phyloP scores from a whole-genome alignment of 352 stramenopile genomes.

The Phytophthora tubulina region DNA sequence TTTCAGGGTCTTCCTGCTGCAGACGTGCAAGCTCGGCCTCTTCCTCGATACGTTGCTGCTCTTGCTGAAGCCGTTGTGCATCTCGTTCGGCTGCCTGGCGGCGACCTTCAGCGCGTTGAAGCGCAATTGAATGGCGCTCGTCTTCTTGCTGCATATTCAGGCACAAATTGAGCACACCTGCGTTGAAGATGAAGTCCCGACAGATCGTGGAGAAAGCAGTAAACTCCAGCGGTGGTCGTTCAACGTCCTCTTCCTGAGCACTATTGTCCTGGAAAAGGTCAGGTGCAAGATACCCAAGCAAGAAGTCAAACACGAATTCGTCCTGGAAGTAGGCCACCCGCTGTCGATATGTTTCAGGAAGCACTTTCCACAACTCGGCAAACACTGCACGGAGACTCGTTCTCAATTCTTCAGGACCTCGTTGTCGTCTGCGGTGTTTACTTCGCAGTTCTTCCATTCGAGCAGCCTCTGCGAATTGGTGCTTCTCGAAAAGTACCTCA shows the following conservation, averaged over 20 bases:
- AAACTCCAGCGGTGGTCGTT: slow-evolving; percentile 60
- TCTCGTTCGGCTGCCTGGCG: slow-evolving; percentile 37
- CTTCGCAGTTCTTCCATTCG: slow-evolving; percentile 79
- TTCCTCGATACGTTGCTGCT: slow-evolving; percentile 38
- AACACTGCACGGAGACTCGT: slow-evolving; percentile 56
- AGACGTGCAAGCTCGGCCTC: slow-evolving; percentile 47
- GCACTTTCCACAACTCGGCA: slow-evolving; percentile 63
- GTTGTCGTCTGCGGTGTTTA: slow-evolving; percentile 47
- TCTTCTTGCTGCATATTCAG: slow-evolving; percentile 60
- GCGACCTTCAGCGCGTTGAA: slow-evolving; percentile 19
- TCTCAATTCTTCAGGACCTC: slow-evolving; percentile 53
- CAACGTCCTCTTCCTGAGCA: slow-evolving; percentile 21
- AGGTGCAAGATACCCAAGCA: slow-evolving; percentile 55
- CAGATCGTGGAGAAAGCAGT: slow-evolving; percentile 64
- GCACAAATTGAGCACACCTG: slow-evolving; percentile 61
- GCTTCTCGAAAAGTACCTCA: slow-evolving; percentile 80
- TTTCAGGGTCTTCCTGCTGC: slow-evolving; percentile 44
- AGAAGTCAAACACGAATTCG: slow-evolving; percentile 71
- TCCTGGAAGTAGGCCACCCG: slow-evolving; percentile 68
- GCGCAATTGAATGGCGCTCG: slow-evolving; percentile 21
- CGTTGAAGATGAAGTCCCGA: slow-evolving; percentile 67
- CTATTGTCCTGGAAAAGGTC: slow-evolving; percentile 35
- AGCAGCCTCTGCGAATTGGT: slow-evolving; percentile 80
- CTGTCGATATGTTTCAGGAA: slow-evolving; percentile 60
- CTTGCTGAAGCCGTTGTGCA: slow-evolving; percentile 25